These are phyloP conservation scores for Phaffomyces antillensis DNA, from an alignment of 805 yeast genomes.

Conservation along the genomic window DNA sequence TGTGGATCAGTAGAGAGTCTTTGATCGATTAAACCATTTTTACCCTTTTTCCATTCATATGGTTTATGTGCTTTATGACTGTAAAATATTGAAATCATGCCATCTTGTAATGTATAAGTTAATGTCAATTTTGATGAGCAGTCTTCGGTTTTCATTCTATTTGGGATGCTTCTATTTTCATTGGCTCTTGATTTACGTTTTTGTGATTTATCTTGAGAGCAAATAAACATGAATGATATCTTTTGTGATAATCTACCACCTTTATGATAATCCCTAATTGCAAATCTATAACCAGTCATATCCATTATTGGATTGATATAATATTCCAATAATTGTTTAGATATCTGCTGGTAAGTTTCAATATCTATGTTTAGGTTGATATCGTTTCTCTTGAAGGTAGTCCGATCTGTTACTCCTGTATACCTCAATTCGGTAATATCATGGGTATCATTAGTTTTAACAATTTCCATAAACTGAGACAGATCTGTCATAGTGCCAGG, in stretches of 20 bases:
- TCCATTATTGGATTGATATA: conserved; percentile 35
- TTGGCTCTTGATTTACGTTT: conserved; percentile 37
- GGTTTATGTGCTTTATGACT: conserved; percentile 36
- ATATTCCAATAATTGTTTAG: conserved; percentile 28
- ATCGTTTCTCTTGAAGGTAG: conserved; percentile 28
- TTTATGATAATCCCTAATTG: conserved; percentile 39
- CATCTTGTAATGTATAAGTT: conserved; percentile 32
- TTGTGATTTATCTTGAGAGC: conserved; percentile 36
- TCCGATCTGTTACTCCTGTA: conserved; percentile 26
- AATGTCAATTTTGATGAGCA: conserved; percentile 35
- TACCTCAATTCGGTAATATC: conserved; percentile 32
- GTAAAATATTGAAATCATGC: conserved; percentile 29
- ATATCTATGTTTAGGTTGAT: conserved; percentile 24
- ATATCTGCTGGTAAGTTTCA: conserved; percentile 27
- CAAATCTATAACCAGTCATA: conserved; percentile 35
- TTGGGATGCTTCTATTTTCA: conserved; percentile 30
- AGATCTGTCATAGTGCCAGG: conserved; percentile 29
- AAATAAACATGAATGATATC: conserved; percentile 37
- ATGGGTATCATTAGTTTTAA: conserved; percentile 27
- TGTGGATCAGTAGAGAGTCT: neutral
- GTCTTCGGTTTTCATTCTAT: conserved; percentile 34
- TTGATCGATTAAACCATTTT: neutral
- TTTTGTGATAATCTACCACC: conserved; percentile 34
- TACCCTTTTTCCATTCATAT: conserved; percentile 23
- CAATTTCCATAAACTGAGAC: conserved; percentile 26